Base-by-base conservation (phyloP, 306 rosid genomes). In the Lathyrus sativus region DNA sequence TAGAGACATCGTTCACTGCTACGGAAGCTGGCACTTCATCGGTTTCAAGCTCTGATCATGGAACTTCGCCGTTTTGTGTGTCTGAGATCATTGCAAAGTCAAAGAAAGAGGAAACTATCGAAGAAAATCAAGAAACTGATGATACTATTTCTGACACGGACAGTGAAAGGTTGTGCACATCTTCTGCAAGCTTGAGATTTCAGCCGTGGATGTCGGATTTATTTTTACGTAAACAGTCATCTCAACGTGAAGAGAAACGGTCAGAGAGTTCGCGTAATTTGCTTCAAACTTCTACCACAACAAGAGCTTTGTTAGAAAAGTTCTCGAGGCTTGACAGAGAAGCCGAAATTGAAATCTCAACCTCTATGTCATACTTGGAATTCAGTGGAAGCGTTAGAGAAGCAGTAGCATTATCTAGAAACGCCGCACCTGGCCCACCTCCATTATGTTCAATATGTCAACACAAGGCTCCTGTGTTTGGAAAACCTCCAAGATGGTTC, bases 391-490 rank as follows among this genome's bases (percentile, higher is more conserved):
- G 87, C 26, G 88, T 95, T 31, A 84, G 99, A 76, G 99, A 95
- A 68, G 99, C 89, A 59, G 65, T 90, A 65, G 84, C 96, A 2
- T 74, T 95, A 67, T 84, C 99, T 39, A 81, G 95, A 78, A 85
- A 78, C 66, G 83, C 87, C 3, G 97, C 92, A 39, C 96, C 83
- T 13, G 92, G 92, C 11, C 95, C 99, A 1, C 99, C 97, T 73
- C 99, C 99, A 11, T 69, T 95, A 43, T 95, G 99, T 44, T 95
- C 99, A 56, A 87, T 95, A 79, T 95, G 99, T 60, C 97, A 95
- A 81, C 99, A 95, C 80, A 95, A 95, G 80, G 99, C 99, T 41
- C 99, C 99, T 19, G 92, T 84, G 43, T 95, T 95, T 70, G 99
- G 99, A 45, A 90, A 95, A 75, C 97, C 99, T 76, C 99, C 99